A percentile compares a stretch with the other conserved stretches of the same genome.
These are phyloP conservation scores for Lecanicillium sp. DNA, from an alignment of 2,329 filamentous ascomycete genomes.

Conservation along the genomic window DNA sequence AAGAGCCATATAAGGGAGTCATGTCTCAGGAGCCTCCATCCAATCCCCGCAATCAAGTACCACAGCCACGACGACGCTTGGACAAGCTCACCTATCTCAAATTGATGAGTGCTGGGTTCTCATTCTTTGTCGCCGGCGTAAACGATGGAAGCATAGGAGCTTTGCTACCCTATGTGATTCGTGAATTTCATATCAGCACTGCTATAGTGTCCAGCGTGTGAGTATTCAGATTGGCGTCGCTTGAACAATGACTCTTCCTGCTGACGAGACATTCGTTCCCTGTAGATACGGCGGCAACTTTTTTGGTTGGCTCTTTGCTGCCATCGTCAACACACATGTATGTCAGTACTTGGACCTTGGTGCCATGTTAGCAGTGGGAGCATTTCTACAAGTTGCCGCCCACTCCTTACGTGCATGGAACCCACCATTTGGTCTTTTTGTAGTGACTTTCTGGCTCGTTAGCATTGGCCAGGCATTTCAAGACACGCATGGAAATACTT, in stretches of 20 bases:
- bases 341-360: conserved; percentile 45
- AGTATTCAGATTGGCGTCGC: conserved; percentile 11
- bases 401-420: conserved; percentile 48
- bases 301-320: conserved; percentile 50
- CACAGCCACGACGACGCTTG: conserved; percentile 3
- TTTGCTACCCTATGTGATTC: conserved; percentile 53
- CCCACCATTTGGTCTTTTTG: conserved; percentile 49
- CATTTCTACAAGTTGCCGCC: conserved; percentile 42
- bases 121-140: conserved; percentile 57
- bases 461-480: conserved; percentile 54
- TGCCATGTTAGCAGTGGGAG: conserved; percentile 47
- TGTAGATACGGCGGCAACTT: conserved; percentile 47
- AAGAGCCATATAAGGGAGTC: no score
- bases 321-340: conserved; percentile 46
- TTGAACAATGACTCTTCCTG: neutral
- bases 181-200: conserved; percentile 44
- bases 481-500: conserved; percentile 56
- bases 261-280: no score
- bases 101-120: conserved; percentile 46
- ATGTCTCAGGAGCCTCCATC: no score
- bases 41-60: no score
- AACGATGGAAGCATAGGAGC: conserved; percentile 59
- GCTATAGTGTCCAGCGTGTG: conserved; percentile 43
- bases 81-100: conserved; percentile 29
- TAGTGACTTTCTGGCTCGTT: conserved; percentile 48